Evolutionary conservation across 208 protist genomes (phyloP), one percentile per base, ranked within the genome.

Genomic region (Naegleria gruberi): DNA sequence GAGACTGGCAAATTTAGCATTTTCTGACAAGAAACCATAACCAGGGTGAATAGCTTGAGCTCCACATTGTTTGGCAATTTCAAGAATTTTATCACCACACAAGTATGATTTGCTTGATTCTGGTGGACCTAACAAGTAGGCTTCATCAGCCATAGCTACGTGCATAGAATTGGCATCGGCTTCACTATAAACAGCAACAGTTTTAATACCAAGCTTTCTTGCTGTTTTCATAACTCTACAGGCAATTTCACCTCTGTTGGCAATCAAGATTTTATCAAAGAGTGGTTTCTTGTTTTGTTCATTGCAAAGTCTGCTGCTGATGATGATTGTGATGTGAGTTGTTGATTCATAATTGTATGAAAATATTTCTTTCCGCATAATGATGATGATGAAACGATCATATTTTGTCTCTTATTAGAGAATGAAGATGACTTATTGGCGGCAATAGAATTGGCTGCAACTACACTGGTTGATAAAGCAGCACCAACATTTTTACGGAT

Each of bases 11-110:
- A 99, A 98, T 42, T 89, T 92, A 26, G 94, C 94, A 92, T 98
- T 99, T 93, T 99, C 98, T 6, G 96, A 98, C 12, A 99, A 95
- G 93, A 99, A 99, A 43, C 98, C 98, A 91, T 99, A 99, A 73
- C 98, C 98, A 19, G 98, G 97, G 92, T 99, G 97, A 82, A 99
- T 96, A 4, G 97, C 97, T 91, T 98, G 94, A 90, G 95, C 96
- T 2, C 95, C 94, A 0, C 94, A 95, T 73, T 91, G 73, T 90
- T 95, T 95, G 82, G 96, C 97, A 10, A 96, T 95, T n/a, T 98
- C 94, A 6, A 99, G 90, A 44, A 99, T 97, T 26, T 93, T 93
- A 74, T 99, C 97, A 34, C 94, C 94, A 74, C 93, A 91, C 12
- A 99, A 92, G 91, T 99, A 99, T 23, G 93, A 96, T 34, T 95